Evolutionary conservation across 169 alveolate genomes (phyloP), one percentile per base, ranked within the genome.

Genomic region (Cryptosporidium canis): DNA sequence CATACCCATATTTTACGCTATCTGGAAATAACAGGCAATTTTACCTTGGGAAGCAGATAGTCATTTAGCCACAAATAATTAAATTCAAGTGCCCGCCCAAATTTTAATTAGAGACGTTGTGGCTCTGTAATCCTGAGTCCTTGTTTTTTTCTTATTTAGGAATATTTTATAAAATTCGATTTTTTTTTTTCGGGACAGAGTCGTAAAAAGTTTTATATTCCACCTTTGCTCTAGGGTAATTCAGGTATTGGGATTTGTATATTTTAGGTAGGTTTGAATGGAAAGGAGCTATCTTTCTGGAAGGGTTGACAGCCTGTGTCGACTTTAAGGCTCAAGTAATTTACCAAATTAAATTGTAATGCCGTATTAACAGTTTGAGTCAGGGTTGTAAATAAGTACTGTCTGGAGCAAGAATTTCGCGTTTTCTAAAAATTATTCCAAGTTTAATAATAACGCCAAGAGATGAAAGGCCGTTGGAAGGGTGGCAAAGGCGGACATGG

Each of bases 381-480:
- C 27, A 2, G n/a, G 24, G 24, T 51, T 51, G 29, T 21, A 24
- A 51, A 14, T 21, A 7, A 16, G 11, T 21, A 5, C 63, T 51
- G 11, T 51, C 24, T 51, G 63, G 35, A 14, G 8, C 35, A 8
- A 21, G 24, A 51, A 33, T 16, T 16, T 51, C 24, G 35, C 24
- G 11, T n/a, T 51, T 51, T 16, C 63, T 21, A 33, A 51, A 27
- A 7, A 18, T 27, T 3, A 6, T n/a, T 51, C 6, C 63, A 0
- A 51, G 63, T 24, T 51, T 21, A 8, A 27, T 21, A n/a, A 24
- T 18, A 3, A 11, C 5, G 24, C 27, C 9, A 18, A 51, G 63
- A 51, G 24, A 77, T 77, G 87, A 77, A 77, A 39, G 87, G 87
- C 61, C 87, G 87, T 55, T 77, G 87, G 87, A 77, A 55, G 61